Evolutionary conservation across 148 eudicot genomes (phyloP), one percentile per base, ranked within the genome.

Genomic region (Hydrangea macrophylla): DNA sequence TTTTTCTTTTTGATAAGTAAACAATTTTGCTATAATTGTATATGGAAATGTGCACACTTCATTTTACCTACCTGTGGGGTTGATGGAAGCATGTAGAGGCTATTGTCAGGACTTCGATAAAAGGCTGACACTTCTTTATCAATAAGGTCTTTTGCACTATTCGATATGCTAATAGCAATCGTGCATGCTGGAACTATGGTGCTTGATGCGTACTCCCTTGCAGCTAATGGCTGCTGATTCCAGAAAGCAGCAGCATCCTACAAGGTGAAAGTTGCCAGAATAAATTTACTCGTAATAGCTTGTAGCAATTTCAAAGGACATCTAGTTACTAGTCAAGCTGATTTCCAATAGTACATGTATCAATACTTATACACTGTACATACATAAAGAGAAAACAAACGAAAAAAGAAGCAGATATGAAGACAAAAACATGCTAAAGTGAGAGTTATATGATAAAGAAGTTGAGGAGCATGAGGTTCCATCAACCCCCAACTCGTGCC

Each of bases 161-260:
- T 88, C 67, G 99, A 94, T 62, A 89, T 71, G 27, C 87, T 92
- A 15, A 77, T 35, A 58, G 87, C 86, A 73, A 76, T 74, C 50
- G 76, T 78, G 73, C 96, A 90, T 30, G 97, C 96, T n/a, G 99
- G 99, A 69, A 94, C 82, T 61, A 94, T 84, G 73, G 99, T 94
- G 82, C 90, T 87, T 62, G 93, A 87, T 57, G 99, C 96, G 77
- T 88, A 91, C 78, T 91, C 96, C 80, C 97, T 83, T 28, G 97
- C 96, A 82, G 87, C 85, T 78, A 91, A 79, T 60, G 99, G 97
- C 70, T 94, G 97, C 79, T 94, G 97, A 73, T 89, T 85, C 99
- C 99, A 94, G 60, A 94, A 94, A 70, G 86, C 77, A 67, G 96
- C 88, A 70, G 99, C 99, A 76, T 92, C 93, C 99, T 94, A 76